Evolutionary conservation across 441 rosid genomes (phyloP).

Genomic region (Corymbia citriodora): DNA sequence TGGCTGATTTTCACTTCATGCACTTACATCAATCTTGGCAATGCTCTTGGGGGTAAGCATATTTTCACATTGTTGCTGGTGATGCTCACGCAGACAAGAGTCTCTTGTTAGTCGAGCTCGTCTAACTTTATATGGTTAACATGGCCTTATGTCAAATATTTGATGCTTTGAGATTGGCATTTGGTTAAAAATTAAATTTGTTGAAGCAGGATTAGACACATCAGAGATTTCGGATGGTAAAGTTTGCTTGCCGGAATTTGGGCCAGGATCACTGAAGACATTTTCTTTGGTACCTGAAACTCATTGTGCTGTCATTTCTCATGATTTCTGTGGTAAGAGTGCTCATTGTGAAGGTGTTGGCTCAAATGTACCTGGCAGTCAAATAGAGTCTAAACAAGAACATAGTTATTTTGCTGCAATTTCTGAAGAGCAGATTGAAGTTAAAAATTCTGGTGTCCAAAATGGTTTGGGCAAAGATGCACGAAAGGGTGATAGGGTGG

Average conservation of each 20-base stretch:
- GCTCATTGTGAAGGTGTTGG: neutral
- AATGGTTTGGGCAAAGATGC: neutral
- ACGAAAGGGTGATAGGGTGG: neutral
- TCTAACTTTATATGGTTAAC: neutral
- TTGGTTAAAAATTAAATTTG: neutral
- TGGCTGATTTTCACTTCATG: neutral
- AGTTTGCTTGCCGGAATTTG: neutral
- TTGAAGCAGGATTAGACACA: neutral
- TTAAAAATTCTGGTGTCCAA: neutral
- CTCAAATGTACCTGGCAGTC: neutral
- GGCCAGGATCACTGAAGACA: neutral
- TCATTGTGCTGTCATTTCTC: neutral
- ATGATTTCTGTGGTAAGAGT: neutral
- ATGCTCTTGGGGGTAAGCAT: neutral
- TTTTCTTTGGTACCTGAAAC: neutral
- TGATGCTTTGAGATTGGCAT: neutral
- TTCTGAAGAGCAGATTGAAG: neutral
- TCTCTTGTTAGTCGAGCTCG: neutral
- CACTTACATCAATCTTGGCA: neutral
- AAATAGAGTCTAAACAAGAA: neutral
- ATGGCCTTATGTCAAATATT: neutral
- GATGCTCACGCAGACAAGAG: neutral
- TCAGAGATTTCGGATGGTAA: neutral
- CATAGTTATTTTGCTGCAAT: neutral
- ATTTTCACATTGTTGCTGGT: neutral